phyloP scores from a whole-genome alignment of 2,329 filamentous ascomycete species.

The Cryphonectria radicalis region DNA sequence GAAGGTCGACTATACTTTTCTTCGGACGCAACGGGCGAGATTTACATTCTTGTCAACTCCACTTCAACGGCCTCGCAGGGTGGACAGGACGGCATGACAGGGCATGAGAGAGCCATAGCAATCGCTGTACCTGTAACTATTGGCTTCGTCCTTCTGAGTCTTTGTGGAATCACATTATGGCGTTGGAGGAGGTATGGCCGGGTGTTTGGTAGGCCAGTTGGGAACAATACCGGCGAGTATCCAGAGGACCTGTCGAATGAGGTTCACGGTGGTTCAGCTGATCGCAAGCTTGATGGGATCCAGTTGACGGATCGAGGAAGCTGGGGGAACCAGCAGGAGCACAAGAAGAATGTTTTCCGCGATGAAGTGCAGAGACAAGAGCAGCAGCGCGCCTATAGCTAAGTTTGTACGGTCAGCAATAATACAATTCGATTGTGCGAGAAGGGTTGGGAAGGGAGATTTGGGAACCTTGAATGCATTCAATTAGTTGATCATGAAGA shows the following conservation, averaged over 20 bases:
- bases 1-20: slow-evolving; percentile 61
- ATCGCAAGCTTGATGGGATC: neutral
- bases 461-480: neutral
- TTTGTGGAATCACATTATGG: neutral
- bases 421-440: too few species aligned
- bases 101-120: neutral
- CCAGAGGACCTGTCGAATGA: neutral
- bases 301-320: slow-evolving; percentile 5
- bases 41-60: slow-evolving; percentile 55
- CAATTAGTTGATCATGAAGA: too few species aligned
- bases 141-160: neutral
- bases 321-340: neutral
- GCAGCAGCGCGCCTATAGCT: neutral
- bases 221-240: too few species aligned
- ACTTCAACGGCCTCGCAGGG: neutral
- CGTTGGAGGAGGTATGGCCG: neutral
- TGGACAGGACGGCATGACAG: neutral
- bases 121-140: neutral
- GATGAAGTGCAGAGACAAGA: neutral
- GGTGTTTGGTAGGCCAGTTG: neutral
- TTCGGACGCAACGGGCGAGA: slow-evolving; percentile 66
- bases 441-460: neutral
- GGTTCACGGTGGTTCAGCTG: neutral
- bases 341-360: slow-evolving; percentile 8
- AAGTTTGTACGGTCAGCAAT: neutral